Conservation (phyloP, 2,329 filamentous ascomycete genomes). For the Xylaria sp. region DNA sequence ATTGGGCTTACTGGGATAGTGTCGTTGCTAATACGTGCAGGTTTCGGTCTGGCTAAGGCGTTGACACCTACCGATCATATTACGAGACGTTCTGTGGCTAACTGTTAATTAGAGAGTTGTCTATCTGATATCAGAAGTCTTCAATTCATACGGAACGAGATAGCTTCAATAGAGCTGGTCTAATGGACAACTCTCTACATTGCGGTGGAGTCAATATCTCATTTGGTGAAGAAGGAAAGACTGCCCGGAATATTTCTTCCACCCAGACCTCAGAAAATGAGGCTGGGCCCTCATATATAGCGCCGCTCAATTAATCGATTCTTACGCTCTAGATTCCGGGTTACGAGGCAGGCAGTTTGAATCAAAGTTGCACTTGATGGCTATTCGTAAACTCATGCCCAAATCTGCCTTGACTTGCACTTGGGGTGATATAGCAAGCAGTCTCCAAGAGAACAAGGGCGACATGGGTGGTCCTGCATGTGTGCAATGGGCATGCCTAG, state of each 20-base stretch:
- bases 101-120: neutral
- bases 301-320: neutral
- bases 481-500: neutral
- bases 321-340: neutral
- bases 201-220: neutral
- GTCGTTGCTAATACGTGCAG: neutral
- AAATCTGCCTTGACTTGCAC: conserved; percentile 14
- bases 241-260: neutral
- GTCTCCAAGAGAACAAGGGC: neutral
- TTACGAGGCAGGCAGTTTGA: neutral
- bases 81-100: neutral
- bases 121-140: too few species aligned
- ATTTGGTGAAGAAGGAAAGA: neutral
- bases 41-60: too few species aligned
- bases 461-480: conserved; percentile 7
- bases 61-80: too few species aligned
- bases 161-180: neutral
- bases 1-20: neutral
- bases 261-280: neutral
- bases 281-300: too few species aligned
- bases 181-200: neutral
- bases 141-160: too few species aligned
- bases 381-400: neutral
- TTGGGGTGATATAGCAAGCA: neutral
- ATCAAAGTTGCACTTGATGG: neutral